These are phyloP conservation scores for Botrytis elliptica DNA, from an alignment of 2,329 filamentous ascomycete genomes.

Conservation along the genomic window DNA sequence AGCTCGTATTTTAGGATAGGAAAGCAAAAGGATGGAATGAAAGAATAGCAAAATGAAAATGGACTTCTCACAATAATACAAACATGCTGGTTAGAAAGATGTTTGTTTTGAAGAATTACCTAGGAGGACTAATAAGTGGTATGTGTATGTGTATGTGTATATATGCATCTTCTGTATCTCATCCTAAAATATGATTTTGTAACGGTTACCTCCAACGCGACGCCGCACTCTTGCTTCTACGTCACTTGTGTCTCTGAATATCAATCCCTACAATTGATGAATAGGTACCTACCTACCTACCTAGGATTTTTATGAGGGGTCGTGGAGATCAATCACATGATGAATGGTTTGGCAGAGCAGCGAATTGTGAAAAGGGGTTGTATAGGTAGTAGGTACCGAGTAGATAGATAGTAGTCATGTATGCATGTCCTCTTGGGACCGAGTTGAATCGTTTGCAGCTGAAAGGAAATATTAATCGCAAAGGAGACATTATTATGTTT, in stretches of 20 bases:
- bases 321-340: slow-evolving; percentile 16
- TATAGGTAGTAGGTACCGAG: neutral
- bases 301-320: neutral
- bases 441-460: neutral
- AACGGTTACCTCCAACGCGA: neutral
- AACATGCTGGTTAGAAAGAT: neutral
- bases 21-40: neutral
- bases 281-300: neutral
- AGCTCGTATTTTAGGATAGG: neutral
- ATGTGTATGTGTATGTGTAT: neutral
- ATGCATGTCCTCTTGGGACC: neutral
- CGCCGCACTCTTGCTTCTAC: slow-evolving; percentile 16
- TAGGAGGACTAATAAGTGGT: neutral
- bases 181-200: neutral
- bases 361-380: neutral
- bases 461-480: neutral
- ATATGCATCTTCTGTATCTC: neutral
- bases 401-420: neutral
- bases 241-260: neutral
- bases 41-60: neutral
- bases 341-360: neutral
- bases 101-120: neutral
- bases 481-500: neutral
- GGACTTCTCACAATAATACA: neutral
- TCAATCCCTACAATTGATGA: neutral